Percentiles rank a stretch among this genome's conserved stretches.
These are phyloP conservation scores for Verticillium nonalfalfae DNA, from an alignment of 2,329 filamentous ascomycete genomes.

Conservation along the genomic window DNA sequence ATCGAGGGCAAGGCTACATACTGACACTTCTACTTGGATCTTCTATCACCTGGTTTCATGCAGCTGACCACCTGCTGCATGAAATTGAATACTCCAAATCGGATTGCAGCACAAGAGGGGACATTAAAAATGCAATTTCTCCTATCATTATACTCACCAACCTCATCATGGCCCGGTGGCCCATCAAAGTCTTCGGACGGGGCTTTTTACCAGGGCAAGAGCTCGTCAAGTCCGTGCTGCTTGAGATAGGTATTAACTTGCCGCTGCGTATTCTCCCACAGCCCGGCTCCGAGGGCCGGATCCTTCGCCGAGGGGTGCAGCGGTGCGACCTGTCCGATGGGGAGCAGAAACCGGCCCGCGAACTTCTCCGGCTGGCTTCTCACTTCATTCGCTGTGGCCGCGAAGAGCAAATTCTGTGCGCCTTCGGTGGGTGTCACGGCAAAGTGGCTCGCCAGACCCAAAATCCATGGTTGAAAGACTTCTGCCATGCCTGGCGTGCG, in stretches of 20 bases:
- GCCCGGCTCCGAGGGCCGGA: slow-evolving; percentile 1
- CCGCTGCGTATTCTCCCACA: slow-evolving; percentile 13
- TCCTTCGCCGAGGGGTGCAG: slow-evolving; percentile 7
- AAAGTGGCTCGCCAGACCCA: slow-evolving; percentile 3
- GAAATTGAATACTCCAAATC: too few relatives aligned
- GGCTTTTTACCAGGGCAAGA: neutral
- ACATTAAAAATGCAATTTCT: too few relatives aligned
- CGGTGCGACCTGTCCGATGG: slow-evolving; percentile 5
- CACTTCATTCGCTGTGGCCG: slow-evolving; percentile 12
- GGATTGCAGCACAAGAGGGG: too few relatives aligned
- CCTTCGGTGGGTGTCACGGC: slow-evolving; percentile 11
- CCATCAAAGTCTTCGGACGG: too few relatives aligned
- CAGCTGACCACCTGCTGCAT: too few relatives aligned
- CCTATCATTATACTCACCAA: too few relatives aligned
- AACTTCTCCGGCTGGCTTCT: slow-evolving; percentile 5
- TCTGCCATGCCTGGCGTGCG: neutral
- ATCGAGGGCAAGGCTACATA: too few relatives aligned
- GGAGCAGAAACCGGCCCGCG: slow-evolving; percentile 13
- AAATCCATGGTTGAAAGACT: neutral
- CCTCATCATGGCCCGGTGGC: too few relatives aligned
- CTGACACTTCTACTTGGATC: too few relatives aligned
- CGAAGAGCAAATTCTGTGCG: slow-evolving; percentile 11
- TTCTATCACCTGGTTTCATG: too few relatives aligned
- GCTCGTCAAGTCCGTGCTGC: neutral
- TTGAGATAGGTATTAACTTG: slow-evolving; percentile 9